Conservation (phyloP, 1,139 yeast species). For the Debaryomyces nepalensis region DNA sequence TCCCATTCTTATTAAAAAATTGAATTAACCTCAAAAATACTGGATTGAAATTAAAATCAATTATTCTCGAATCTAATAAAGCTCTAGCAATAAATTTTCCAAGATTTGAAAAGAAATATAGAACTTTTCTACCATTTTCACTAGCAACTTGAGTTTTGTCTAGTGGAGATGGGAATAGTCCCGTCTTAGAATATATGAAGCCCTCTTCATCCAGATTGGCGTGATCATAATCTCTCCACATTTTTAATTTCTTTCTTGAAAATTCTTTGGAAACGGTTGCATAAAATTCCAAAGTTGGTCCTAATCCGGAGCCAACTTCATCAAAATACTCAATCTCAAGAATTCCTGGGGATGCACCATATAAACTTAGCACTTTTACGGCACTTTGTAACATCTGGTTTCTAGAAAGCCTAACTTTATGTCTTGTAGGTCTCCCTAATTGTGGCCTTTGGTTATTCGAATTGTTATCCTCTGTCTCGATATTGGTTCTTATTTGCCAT, state of each 20-base stretch:
- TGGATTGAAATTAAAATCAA: slow-evolving; percentile 80
- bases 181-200: slow-evolving; percentile 50
- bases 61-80: slow-evolving; percentile 79
- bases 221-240: slow-evolving; percentile 70
- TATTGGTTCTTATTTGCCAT: slow-evolving; percentile 67
- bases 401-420: slow-evolving; percentile 80
- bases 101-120: slow-evolving; percentile 64
- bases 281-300: slow-evolving; percentile 94
- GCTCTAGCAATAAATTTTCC: slow-evolving; percentile 91
- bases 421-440: slow-evolving; percentile 79
- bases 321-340: slow-evolving; percentile 87
- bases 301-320: slow-evolving; percentile 96
- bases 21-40: slow-evolving; percentile 62
- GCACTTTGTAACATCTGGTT: slow-evolving; percentile 77
- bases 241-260: slow-evolving; percentile 53
- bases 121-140: slow-evolving; percentile 47
- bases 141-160: slow-evolving; percentile 30
- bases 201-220: slow-evolving; percentile 28
- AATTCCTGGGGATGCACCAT: slow-evolving; percentile 80
- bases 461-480: slow-evolving; percentile 36
- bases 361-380: slow-evolving; percentile 71
- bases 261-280: slow-evolving; percentile 78
- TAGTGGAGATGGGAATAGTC: slow-evolving; percentile 79
- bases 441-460: slow-evolving; percentile 35
- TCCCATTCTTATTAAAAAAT: slow-evolving; percentile 27